phyloP scores from a whole-genome alignment of 371 early-diverging fungal species.

The Mucor saturninus region DNA sequence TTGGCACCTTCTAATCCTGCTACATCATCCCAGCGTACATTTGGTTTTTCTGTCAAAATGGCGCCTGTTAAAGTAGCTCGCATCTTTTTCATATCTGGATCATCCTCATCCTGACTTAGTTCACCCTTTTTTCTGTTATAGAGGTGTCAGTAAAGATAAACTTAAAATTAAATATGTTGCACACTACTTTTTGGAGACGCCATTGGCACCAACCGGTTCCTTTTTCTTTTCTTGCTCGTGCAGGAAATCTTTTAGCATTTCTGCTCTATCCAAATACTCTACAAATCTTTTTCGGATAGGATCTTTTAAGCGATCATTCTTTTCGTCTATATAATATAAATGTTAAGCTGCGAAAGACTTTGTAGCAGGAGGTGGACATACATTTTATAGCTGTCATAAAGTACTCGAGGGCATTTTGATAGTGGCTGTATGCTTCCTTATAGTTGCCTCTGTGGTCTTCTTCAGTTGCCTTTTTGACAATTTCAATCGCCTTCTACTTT shows the following conservation, averaged over 20 bases:
- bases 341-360: not conserved
- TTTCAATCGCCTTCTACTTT: slow-evolving; percentile 80
- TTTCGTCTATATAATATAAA: slow-evolving; percentile 76
- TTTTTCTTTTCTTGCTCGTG: slow-evolving; percentile 69
- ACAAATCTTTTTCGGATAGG: slow-evolving; percentile 88
- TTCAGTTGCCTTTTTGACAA: slow-evolving; percentile 92
- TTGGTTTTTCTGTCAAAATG: slow-evolving; percentile 93
- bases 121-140: slow-evolving; percentile 1
- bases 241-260: slow-evolving; percentile 89
- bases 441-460: slow-evolving; percentile 91
- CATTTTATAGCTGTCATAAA: slow-evolving; percentile 96
- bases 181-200: slow-evolving; percentile 54
- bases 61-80: slow-evolving; percentile 83
- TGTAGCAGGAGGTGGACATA: slow-evolving; percentile 33
- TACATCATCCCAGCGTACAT: slow-evolving; percentile 96
- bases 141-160: not conserved
- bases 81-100: slow-evolving; percentile 92
- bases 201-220: slow-evolving; percentile 61
- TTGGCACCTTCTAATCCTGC: slow-evolving; percentile 98
- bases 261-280: slow-evolving; percentile 94
- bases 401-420: slow-evolving; percentile 88
- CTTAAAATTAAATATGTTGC: not conserved
- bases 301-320: slow-evolving; percentile 87
- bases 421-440: slow-evolving; percentile 89
- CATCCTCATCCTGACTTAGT: slow-evolving; percentile 73